phyloP scores from a whole-genome alignment of 1,284 basidiomycete species.

The Earliella scabrosa region DNA sequence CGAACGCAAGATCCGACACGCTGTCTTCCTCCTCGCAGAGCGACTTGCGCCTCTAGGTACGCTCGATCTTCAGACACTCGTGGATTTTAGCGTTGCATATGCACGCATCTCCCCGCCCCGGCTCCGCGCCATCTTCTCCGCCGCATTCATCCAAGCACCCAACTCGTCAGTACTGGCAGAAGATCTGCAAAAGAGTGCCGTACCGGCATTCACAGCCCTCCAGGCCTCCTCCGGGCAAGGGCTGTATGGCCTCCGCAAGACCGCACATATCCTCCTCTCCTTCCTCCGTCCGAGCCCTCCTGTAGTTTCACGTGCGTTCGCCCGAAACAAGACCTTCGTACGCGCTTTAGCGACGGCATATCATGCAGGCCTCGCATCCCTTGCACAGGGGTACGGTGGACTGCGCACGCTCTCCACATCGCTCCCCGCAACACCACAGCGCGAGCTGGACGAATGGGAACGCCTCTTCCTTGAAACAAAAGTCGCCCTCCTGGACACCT shows the following conservation, averaged over 20 bases:
- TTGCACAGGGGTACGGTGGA: slow-evolving; percentile 67
- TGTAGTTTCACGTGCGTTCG: slow-evolving; percentile 52
- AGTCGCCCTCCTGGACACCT: slow-evolving; percentile 68
- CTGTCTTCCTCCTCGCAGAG: slow-evolving; percentile 60
- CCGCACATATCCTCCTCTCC: slow-evolving; percentile 57
- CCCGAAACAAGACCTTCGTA: slow-evolving; percentile 55
- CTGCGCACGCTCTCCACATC: slow-evolving; percentile 34
- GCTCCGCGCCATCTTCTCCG: slow-evolving; percentile 47
- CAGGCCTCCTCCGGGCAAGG: slow-evolving; percentile 51
- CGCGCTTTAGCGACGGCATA: slow-evolving; percentile 61
- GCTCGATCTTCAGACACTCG: slow-evolving; percentile 54
- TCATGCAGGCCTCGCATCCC: slow-evolving; percentile 52
- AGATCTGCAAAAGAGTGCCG: slow-evolving; percentile 46
- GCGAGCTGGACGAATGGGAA: slow-evolving; percentile 65
- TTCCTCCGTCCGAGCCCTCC: slow-evolving; percentile 57
- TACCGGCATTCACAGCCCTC: slow-evolving; percentile 59
- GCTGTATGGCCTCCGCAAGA: slow-evolving; percentile 67
- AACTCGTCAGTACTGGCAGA: slow-evolving; percentile 32
- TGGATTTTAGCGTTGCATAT: slow-evolving; percentile 68
- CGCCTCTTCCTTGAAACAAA: slow-evolving; percentile 71
- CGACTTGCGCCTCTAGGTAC: slow-evolving; percentile 44
- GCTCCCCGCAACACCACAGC: slow-evolving; percentile 30
- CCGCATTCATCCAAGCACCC: slow-evolving; percentile 38
- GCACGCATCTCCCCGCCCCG: slow-evolving; percentile 46
- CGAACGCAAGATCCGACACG: slow-evolving; percentile 52